These are phyloP conservation scores for Penicillium sp. DNA, from an alignment of 2,329 filamentous ascomycete genomes.

Conservation along the genomic window DNA sequence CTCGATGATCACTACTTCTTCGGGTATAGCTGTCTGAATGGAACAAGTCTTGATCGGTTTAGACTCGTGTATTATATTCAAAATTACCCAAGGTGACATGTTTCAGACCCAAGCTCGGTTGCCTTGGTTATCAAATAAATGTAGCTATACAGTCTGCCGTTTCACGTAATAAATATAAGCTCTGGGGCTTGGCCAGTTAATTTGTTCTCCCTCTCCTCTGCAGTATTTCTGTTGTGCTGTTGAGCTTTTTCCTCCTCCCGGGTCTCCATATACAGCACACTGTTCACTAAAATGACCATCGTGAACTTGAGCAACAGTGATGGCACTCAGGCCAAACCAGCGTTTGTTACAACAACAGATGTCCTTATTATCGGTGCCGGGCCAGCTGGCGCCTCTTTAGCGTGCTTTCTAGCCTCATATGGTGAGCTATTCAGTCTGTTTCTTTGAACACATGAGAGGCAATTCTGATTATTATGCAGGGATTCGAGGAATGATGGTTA, in stretches of 20 bases:
- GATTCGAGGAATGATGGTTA: conserved; percentile 59
- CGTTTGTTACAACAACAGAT: conserved; percentile 39
- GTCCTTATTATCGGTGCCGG: conserved; percentile 58
- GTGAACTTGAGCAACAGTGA: conserved; percentile 9
- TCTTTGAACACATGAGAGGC: too few species aligned
- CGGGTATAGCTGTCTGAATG: neutral
- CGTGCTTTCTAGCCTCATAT: conserved; percentile 57
- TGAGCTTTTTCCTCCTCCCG: neutral
- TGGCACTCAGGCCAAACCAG: neutral
- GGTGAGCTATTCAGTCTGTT: conserved; percentile 37
- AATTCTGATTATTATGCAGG: conserved; percentile 32
- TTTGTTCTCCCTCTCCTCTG: neutral
- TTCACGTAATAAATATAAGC: neutral
- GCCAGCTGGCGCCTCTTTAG: conserved; percentile 59
- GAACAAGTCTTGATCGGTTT: conserved; percentile 9
- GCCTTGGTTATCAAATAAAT: neutral
- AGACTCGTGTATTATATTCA: conserved; percentile 7
- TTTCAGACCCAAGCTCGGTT: neutral
- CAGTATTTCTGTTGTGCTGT: neutral
- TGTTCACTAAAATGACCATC: conserved; percentile 7
- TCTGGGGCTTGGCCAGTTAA: neutral
- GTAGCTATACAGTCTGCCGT: neutral
- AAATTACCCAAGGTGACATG: neutral
- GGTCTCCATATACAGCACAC: neutral
- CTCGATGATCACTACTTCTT: neutral